Evolutionary conservation across 2,329 filamentous ascomycete genomes (phyloP).

Genomic region (Lanzia echinophila): DNA sequence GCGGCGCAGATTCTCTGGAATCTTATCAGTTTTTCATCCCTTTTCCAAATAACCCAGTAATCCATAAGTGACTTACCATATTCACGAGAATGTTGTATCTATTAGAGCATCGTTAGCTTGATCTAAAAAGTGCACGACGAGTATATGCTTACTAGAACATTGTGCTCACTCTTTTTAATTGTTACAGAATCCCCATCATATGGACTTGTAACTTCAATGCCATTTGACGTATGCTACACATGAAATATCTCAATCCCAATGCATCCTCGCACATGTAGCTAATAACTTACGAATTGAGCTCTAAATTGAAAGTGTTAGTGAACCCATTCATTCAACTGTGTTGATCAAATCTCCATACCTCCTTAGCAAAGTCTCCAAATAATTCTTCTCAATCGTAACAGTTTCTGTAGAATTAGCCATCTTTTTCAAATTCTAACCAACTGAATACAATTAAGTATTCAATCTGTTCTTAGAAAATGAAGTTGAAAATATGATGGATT

Average conservation of each 20-base stretch:
- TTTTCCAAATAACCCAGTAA: too few species aligned
- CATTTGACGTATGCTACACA: conserved; percentile 33
- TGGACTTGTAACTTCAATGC: conserved; percentile 31
- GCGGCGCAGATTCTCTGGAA: conserved; percentile 34
- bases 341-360: conserved; percentile 51
- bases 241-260: background rate
- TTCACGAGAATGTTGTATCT: conserved; percentile 37
- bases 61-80: too few species aligned
- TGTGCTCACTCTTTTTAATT: conserved; percentile 56
- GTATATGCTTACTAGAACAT: conserved; percentile 43
- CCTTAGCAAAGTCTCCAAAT: conserved; percentile 55
- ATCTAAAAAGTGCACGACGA: background rate
- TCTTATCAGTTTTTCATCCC: conserved; percentile 11
- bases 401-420: conserved; percentile 29
- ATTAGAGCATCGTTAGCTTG: conserved; percentile 9
- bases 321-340: too few species aligned
- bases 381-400: conserved; percentile 52
- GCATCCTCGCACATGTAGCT: background rate
- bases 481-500: background rate
- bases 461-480: background rate
- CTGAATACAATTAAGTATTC: background rate
- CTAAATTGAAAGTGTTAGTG: conserved; percentile 27
- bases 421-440: conserved; percentile 2
- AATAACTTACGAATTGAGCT: conserved; percentile 40
- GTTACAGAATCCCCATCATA: conserved; percentile 37